Conservation (phyloP, 2,329 filamentous ascomycete species). For the Penicillium sp. region DNA sequence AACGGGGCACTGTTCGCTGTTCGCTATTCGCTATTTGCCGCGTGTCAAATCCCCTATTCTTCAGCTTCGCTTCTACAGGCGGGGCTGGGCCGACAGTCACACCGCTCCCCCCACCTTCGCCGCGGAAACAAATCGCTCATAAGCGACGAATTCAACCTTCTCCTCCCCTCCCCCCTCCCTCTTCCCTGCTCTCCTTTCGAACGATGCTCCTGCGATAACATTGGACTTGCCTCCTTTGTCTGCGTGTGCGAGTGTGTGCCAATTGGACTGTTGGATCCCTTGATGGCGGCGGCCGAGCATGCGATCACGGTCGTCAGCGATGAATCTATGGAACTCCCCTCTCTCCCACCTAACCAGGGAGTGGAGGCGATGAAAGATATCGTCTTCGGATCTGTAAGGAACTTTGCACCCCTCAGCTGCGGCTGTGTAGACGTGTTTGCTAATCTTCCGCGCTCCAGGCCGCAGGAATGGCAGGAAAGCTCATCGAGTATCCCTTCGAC, state of each 20-base stretch:
- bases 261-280: slow-evolving; percentile 17
- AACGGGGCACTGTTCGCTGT: neutral
- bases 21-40: too few relatives aligned
- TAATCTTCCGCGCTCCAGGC: slow-evolving; percentile 46
- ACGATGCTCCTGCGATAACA: slow-evolving; percentile 25
- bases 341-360: slow-evolving; percentile 48
- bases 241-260: slow-evolving; percentile 16
- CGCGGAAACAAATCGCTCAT: slow-evolving; percentile 24
- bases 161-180: slow-evolving; percentile 6
- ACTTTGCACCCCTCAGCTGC: neutral
- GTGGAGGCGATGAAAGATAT: slow-evolving; percentile 80
- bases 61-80: too few relatives aligned
- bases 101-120: slow-evolving; percentile 5
- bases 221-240: slow-evolving; percentile 10
- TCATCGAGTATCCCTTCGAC: slow-evolving; percentile 98
- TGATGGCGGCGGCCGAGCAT: slow-evolving; percentile 41
- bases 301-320: slow-evolving; percentile 37
- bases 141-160: too few relatives aligned
- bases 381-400: slow-evolving; percentile 75
- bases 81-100: too few relatives aligned
- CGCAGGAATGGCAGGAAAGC: slow-evolving; percentile 86
- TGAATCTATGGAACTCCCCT: slow-evolving; percentile 43
- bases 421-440: neutral
- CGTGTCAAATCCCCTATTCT: too few relatives aligned
- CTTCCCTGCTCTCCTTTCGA: slow-evolving; percentile 3